These are phyloP conservation scores for Lactifluus piperatus DNA, from an alignment of 768 basidiomycete genomes.

Conservation along the genomic window DNA sequence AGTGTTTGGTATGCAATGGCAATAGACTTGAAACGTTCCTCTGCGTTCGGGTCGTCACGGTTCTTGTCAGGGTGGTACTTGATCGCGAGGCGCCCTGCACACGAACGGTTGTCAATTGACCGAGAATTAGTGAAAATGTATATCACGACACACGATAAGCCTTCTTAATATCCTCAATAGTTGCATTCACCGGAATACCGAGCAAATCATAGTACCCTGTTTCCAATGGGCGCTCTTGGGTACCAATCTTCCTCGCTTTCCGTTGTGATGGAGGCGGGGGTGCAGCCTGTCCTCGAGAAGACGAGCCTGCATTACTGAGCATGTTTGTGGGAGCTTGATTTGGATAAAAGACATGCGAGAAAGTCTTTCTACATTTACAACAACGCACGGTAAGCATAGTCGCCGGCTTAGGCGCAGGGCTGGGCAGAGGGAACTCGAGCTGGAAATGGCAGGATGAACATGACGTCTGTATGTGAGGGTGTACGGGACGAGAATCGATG, in stretches of 20 bases:
- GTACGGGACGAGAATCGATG: slow-evolving; percentile 55
- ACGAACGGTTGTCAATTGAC: background rate
- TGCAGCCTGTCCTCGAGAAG: slow-evolving; percentile 15
- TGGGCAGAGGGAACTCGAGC: slow-evolving; percentile 64
- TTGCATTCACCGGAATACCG: slow-evolving; percentile 65
- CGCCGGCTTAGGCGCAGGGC: slow-evolving; percentile 44
- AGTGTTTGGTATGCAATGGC: slow-evolving; percentile 86
- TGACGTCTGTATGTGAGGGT: slow-evolving; percentile 55
- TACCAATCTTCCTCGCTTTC: slow-evolving; percentile 74
- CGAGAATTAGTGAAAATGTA: background rate
- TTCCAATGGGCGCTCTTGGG: slow-evolving; percentile 81
- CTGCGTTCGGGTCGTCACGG: slow-evolving; percentile 74
- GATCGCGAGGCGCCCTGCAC: slow-evolving; percentile 69
- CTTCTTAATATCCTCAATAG: slow-evolving; percentile 82
- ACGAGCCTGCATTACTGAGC: slow-evolving; percentile 4
- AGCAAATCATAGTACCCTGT: slow-evolving; percentile 88
- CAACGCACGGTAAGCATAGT: slow-evolving; percentile 62
- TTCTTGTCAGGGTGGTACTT: slow-evolving; percentile 93
- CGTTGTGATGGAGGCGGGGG: slow-evolving; percentile 21
- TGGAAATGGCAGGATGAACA: slow-evolving; percentile 47
- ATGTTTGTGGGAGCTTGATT: slow-evolving; percentile 38
- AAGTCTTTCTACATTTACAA: slow-evolving; percentile 51
- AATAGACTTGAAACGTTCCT: slow-evolving; percentile 85
- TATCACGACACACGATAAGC: slow-evolving; percentile 60
- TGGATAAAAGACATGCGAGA: slow-evolving; percentile 61